Percentiles rank a stretch among this genome's conserved stretches.
phyloP scores from a whole-genome alignment of 352 stramenopile genomes.

The Phytophthora melonis region DNA sequence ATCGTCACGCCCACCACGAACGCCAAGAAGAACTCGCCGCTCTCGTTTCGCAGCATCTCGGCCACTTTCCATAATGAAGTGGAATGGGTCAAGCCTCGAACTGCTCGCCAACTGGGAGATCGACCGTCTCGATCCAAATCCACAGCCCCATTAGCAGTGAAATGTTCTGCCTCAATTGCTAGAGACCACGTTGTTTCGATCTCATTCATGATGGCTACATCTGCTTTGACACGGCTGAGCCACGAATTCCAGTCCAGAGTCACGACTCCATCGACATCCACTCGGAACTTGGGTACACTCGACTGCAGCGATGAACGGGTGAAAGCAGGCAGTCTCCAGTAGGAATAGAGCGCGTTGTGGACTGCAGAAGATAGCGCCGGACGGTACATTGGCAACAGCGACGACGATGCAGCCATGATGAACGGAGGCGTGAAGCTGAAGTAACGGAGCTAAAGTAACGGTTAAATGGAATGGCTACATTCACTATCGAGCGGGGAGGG shows the following conservation, averaged over 20 bases:
- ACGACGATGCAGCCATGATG: not conserved
- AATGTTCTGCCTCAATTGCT: constrained; percentile 46
- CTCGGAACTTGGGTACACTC: constrained; percentile 25
- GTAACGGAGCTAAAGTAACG: constrained; percentile 2
- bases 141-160: constrained; percentile 19
- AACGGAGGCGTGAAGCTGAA: not conserved
- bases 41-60: constrained; percentile 24
- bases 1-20: constrained; percentile 69
- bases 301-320: constrained; percentile 21
- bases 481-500: not conserved
- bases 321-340: constrained; percentile 48
- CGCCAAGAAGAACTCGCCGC: constrained; percentile 63
- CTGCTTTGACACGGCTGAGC: constrained; percentile 11
- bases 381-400: constrained; percentile 20
- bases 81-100: constrained; percentile 39
- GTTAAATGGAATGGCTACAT: constrained; percentile 2
- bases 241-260: constrained; percentile 38
- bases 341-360: constrained; percentile 56
- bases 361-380: constrained; percentile 62
- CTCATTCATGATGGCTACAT: constrained; percentile 12
- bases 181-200: constrained; percentile 52
- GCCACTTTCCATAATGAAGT: constrained; percentile 37
- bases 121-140: not conserved
- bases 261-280: constrained; percentile 27
- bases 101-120: constrained; percentile 7